Evolutionary conservation across 257 asterid genomes (phyloP).

Genomic region (Solanum etuberosum): DNA sequence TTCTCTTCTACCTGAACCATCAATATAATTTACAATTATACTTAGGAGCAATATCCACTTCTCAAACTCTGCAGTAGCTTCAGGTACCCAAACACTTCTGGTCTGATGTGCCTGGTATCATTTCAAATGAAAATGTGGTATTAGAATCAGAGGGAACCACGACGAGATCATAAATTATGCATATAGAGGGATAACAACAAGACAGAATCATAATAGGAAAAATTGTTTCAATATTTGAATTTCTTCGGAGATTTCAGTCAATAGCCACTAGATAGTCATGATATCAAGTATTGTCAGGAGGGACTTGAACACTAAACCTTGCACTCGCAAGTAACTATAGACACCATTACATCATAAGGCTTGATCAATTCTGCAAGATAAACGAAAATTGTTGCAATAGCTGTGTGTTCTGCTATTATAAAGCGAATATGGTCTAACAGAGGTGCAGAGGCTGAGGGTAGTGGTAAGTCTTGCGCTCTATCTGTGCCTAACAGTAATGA

Average conservation of each 20-base stretch:
- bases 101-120: slow-evolving; percentile 54
- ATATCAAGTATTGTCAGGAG: no score
- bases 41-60: slow-evolving; percentile 62
- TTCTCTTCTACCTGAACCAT: background rate
- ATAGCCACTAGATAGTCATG: background rate
- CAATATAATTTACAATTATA: background rate
- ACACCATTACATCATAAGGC: no score
- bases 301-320: no score
- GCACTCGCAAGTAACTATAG: no score
- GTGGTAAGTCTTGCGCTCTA: no score
- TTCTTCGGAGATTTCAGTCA: background rate
- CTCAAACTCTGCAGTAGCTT: slow-evolving; percentile 61
- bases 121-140: background rate
- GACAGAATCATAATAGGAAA: background rate
- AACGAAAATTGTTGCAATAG: no score
- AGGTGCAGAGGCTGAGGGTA: no score
- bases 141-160: background rate
- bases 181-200: background rate
- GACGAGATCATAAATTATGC: background rate
- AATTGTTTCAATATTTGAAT: background rate
- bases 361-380: no score
- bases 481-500: no score
- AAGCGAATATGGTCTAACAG: background rate
- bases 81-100: slow-evolving; percentile 67
- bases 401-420: no score